Base-by-base conservation (phyloP, 768 basidiomycete species). In the Phanerochaete carnosa region DNA sequence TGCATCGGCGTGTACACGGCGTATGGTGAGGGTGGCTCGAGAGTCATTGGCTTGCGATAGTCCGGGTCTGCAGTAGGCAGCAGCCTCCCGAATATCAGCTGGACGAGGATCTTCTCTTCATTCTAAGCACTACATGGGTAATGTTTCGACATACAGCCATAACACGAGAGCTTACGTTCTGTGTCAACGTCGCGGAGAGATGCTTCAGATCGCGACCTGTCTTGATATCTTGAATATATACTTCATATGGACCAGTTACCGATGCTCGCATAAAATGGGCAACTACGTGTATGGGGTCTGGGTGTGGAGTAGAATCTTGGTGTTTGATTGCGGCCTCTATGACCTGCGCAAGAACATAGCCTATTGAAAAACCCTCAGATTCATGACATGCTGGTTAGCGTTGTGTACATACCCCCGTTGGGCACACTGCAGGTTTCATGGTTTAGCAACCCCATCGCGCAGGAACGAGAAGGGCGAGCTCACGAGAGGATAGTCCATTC, bases 1-100 rank as follows among this genome's bases (percentile, higher is more conserved):
- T 82, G 70, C 8, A 88, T 68, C 4, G 87, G 87, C 30, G 83
- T 66, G n/a, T 83, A 81, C 1, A 84, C 80, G 0, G 86, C 83
- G 64, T 84, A 87, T 8, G 80, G 67, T 0, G 85, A 88, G 28
- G 84, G 80, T 0, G 84, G 82, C 1, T 72, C 62, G 16, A 87
- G 62, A 25, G 74, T 74, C 0, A 56, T n/a, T 16, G 33, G 45
- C 6, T 28, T 30, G 8, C 67, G 45, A 60, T 60, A 69, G 1
- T 69, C 65, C 45, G 65, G 61, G 29, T 71, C 67, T 19, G 61
- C 68, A 5, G 68, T 61, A 16, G 68, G 46, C 16, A 72, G 71
- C 35, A 83, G 81, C 52, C 74, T 67, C 9, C 83, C 82, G 60
- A 86, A 88, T 30, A 88, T 80, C 54, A 83, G 73, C 68, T 87